Conservation (phyloP, 1,139 yeast genomes). For the Spencermartinsiella ligniputridi region DNA sequence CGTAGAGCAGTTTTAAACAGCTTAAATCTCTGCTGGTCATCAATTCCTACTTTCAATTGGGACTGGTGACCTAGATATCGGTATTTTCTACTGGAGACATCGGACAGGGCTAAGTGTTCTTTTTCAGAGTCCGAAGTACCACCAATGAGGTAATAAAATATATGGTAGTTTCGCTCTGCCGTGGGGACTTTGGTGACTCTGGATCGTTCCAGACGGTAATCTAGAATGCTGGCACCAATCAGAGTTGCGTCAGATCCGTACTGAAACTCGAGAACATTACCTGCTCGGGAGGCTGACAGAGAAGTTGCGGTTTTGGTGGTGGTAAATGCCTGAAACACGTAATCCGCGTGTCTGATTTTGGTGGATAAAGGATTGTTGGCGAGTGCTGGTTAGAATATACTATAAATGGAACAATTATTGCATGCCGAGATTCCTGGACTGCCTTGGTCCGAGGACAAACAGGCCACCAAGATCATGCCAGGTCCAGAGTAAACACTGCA, state of each 20-base stretch:
- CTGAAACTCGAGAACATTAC: slow-evolving; percentile 39
- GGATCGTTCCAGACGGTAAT: slow-evolving; percentile 39
- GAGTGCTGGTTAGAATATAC: slow-evolving; percentile 26
- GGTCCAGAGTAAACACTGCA: not conserved
- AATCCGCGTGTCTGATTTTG: slow-evolving; percentile 34
- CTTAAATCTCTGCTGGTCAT: slow-evolving; percentile 36
- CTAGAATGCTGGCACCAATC: slow-evolving; percentile 37
- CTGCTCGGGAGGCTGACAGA: slow-evolving; percentile 36
- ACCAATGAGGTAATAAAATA: slow-evolving; percentile 38
- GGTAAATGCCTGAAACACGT: slow-evolving; percentile 37
- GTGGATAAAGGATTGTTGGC: slow-evolving; percentile 37
- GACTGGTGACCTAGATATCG: slow-evolving; percentile 40
- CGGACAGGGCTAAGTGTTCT: slow-evolving; percentile 34
- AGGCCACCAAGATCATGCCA: slow-evolving; percentile 1
- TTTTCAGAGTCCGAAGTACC: slow-evolving; percentile 39
- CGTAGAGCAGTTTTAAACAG: slow-evolving; percentile 36
- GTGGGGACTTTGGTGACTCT: slow-evolving; percentile 40
- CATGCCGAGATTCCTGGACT: no score
- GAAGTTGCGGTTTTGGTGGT: slow-evolving; percentile 37
- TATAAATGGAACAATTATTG: no score
- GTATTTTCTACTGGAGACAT: slow-evolving; percentile 30
- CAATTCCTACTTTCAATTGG: slow-evolving; percentile 37
- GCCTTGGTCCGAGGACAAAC: no score
- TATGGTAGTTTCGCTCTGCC: slow-evolving; percentile 40
- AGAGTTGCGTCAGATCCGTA: slow-evolving; percentile 36